Evolutionary conservation across 192 early-diverging fungal genomes (phyloP).

Genomic region (Tieghemiomyces parasiticus): DNA sequence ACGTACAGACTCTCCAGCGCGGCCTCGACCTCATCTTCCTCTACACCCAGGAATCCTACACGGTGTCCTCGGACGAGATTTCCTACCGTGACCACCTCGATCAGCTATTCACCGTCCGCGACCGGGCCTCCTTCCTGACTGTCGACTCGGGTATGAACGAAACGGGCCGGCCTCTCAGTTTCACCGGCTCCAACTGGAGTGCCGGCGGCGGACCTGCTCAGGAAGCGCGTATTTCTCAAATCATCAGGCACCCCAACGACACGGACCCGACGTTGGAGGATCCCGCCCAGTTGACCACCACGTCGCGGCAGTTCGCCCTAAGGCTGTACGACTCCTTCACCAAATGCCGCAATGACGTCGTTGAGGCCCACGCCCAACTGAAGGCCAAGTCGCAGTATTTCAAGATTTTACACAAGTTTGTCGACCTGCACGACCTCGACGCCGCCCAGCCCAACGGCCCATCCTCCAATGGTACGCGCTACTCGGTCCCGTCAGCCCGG

Average conservation of each 20-base stretch:
- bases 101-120: background rate
- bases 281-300: background rate
- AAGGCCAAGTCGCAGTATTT: constrained; percentile 3
- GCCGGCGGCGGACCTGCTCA: too few relatives aligned
- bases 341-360: constrained; percentile 11
- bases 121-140: constrained; percentile 3
- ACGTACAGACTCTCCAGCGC: constrained; percentile 1
- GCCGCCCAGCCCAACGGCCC: background rate
- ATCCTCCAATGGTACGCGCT: background rate
- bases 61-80: background rate
- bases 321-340: constrained; percentile 8
- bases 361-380: background rate
- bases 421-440: constrained; percentile 3
- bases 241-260: background rate
- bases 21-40: constrained; percentile 1
- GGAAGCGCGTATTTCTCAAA: background rate
- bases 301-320: constrained; percentile 8
- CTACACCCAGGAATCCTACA: constrained; percentile 6
- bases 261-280: background rate
- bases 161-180: background rate
- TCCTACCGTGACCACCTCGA: background rate
- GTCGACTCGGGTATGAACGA: background rate
- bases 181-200: background rate
- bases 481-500: background rate
- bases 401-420: constrained; percentile 7